A percentile compares a stretch with the other conserved stretches of the same genome.
Conservation (phyloP, 1,284 basidiomycete species). For the Microbotryomycetes sp. region DNA sequence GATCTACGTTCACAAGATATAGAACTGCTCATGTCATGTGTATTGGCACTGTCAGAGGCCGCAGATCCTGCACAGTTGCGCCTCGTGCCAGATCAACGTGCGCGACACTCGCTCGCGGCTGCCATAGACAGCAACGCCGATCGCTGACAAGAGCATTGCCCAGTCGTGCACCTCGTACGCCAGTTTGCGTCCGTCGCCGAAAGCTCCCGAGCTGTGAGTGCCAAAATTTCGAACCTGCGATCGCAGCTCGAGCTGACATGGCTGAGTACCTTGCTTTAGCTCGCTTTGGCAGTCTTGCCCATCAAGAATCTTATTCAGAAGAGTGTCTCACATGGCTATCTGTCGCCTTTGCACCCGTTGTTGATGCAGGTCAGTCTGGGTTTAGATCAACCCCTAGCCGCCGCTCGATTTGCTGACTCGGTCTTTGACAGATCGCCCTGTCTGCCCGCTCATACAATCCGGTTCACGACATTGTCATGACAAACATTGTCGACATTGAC, state of each 20-base stretch:
- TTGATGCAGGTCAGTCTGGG: slow-evolving; percentile 45
- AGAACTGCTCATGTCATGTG: slow-evolving; percentile 44
- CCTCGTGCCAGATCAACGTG: slow-evolving; percentile 59
- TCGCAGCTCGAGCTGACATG: slow-evolving; percentile 25
- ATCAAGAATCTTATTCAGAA: slow-evolving; percentile 54
- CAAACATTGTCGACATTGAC: slow-evolving; percentile 29
- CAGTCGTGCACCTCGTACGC: slow-evolving; percentile 48
- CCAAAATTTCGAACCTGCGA: not conserved
- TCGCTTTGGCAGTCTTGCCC: slow-evolving; percentile 51
- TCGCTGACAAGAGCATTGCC: not conserved
- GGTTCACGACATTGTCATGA: slow-evolving; percentile 3
- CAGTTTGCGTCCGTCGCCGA: slow-evolving; percentile 46
- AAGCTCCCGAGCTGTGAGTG: slow-evolving; percentile 45
- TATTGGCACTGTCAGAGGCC: slow-evolving; percentile 52
- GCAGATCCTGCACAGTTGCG: slow-evolving; percentile 58
- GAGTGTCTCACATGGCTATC: slow-evolving; percentile 52
- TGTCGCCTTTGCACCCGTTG: slow-evolving; percentile 61
- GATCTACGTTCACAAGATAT: slow-evolving; percentile 47
- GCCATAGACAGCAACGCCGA: not conserved
- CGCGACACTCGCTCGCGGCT: not conserved
- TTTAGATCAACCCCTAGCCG: not conserved
- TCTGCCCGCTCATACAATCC: not conserved
- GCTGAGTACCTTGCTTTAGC: slow-evolving; percentile 37
- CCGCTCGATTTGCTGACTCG: not conserved
- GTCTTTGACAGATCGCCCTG: not conserved